Evolutionary conservation across 768 basidiomycete genomes (phyloP), one percentile per base, ranked within the genome.

Genomic region (Hypsizygus marmoreus): DNA sequence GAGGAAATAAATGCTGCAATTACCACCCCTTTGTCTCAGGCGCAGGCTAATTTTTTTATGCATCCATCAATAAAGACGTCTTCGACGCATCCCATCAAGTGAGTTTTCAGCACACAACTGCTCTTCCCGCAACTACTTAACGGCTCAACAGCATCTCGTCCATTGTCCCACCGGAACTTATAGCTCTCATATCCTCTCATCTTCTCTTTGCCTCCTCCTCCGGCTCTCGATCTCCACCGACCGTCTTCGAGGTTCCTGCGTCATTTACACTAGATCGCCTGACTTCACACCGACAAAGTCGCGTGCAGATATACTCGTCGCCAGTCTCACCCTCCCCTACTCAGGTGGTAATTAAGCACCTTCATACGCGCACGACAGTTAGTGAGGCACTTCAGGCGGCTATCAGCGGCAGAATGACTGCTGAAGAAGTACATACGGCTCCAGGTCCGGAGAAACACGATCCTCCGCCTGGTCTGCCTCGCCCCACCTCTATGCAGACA

Each of bases 51-150:
- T n/a, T n/a, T n/a, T n/a, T n/a, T n/a, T n/a, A 5, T 36, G n/a
- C 26, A 52, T 10, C 37, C 48, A 35, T 40, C 53, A 17, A 30
- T 84, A 46, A 92, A 89, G 59, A 92, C 89, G 1, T 91, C 88
- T 2, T 73, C 78, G 17, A 79, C 86, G 0, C 91, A 92, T 65
- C 91, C 91, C 6, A 88, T 95, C 60, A 90, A 91, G 88, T 89
- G 50, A 40, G 79, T 69, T n/a, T n/a, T n/a, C n/a, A n/a, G 4
- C 69, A 40, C 68, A 66, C 14, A 51, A 57, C 6, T 68, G 19
- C 35, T 51, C 20, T 43, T 23, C 12, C 24, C 10, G 4, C 24
- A 43, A 24, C 43, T 13, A 19, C 32, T 31, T 36, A 24, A 20
- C 22, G 25, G 16, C 44, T 26, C 34, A 29, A 12, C 56, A 84